Base-by-base conservation (phyloP, 371 early-diverging fungal genomes). In the Apophysomyces ossiformis region DNA sequence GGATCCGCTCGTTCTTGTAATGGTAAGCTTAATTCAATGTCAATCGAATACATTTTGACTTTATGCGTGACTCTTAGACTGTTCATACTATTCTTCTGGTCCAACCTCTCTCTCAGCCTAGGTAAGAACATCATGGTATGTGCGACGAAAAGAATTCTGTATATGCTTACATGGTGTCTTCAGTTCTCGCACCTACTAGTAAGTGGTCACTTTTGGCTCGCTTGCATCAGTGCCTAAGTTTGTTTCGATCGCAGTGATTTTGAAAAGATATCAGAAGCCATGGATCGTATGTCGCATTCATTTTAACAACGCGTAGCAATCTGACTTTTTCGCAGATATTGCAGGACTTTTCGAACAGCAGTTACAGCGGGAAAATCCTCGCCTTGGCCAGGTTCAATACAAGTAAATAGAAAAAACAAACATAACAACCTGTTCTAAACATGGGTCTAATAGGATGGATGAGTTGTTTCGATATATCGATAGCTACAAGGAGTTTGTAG, bases 401-500 rank as follows among this genome's bases (percentile, higher is more conserved):
- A 76, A 79, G 82, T 82, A 57, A 26, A 11, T 38, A 4, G 15
- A 12, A 18, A 2, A n/a, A 15, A 41, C 18, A 21, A 2, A 54
- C 67, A 57, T 44, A 11, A 36, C 11, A 15, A 47, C 1, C 16
- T 21, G 18, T 43, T 36, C 43, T 46, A 12, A 60, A 15, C 6
- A 21, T 39, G 35, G 0, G 13, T 1, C 11, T 41, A 1, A 37
- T 64, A 82, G 83, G 58, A 80, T 80, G 5, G 80, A 82, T 18
- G 83, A 82, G 67, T 60, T 82, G 12, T 79, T 82, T 18, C 64
- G 65, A 61, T 82, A 73, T 38, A 79, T 82, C 43, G 83, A 82
- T 68, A 63, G 71, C 37, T 71, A 78, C 46, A 82, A 78, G 47
- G 83, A 82, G 38, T 82, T 82, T 68, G 83, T 82, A 1, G 80